A percentile compares a stretch with the other conserved stretches of the same genome.
These are phyloP conservation scores for Adansonia digitata DNA, from an alignment of 345 rosid species.

Conservation along the genomic window DNA sequence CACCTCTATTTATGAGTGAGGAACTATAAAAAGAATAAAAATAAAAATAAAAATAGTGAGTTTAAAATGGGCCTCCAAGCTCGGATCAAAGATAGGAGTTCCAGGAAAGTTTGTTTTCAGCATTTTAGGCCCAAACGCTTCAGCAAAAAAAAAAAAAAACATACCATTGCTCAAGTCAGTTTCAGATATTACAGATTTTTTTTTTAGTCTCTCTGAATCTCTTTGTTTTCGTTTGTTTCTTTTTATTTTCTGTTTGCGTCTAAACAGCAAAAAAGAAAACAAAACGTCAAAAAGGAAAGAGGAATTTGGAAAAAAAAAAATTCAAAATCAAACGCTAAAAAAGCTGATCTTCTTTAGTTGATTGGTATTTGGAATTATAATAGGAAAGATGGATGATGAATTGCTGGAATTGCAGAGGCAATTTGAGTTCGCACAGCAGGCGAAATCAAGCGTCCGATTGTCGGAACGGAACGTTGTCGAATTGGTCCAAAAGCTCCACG, in stretches of 20 bases:
- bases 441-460: constrained; percentile 77
- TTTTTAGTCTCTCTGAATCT: not conserved
- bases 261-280: too few relatives aligned
- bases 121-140: not conserved
- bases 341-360: not conserved
- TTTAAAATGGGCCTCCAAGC: not conserved
- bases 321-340: not conserved
- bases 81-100: not conserved
- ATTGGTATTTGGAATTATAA: not conserved
- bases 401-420: constrained; percentile 82
- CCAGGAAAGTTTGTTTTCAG: not conserved
- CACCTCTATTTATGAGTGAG: too few relatives aligned
- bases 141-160: not conserved
- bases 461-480: constrained; percentile 96
- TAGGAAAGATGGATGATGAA: constrained; percentile 68
- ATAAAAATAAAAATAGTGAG: not conserved
- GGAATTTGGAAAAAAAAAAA: not conserved
- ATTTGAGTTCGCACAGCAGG: constrained; percentile 92
- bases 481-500: constrained; percentile 90
- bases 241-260: not conserved
- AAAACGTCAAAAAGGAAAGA: not conserved
- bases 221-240: too few relatives aligned
- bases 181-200: not conserved
- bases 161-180: not conserved
- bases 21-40: too few relatives aligned